Evolutionary conservation across 2,329 filamentous ascomycete genomes (phyloP), one percentile per base, ranked within the genome.

Genomic region (Ascochyta koolunga): DNA sequence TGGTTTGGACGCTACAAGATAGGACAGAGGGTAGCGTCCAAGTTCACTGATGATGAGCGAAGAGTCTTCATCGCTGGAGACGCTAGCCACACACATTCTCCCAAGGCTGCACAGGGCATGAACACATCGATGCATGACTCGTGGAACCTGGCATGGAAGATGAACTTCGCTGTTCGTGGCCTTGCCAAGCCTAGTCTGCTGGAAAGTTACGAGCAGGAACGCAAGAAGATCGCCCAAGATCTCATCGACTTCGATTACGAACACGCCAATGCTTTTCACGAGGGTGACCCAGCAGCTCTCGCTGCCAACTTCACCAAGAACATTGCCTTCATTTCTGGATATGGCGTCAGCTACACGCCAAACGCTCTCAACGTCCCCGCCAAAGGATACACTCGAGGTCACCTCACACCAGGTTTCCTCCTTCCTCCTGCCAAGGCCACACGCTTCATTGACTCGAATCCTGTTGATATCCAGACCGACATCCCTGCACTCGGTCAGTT

Each of bases 401-500:
- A 54, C 52, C 65, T 82, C 0, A 73, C 65, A 22, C 73, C 76
- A 7, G 77, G 77, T 4, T 76, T 67, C 49, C 67, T 85, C 19
- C 78, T 89, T 22, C 82, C 86, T 3, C 89, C 89, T 2, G 86
- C 86, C 35, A 89, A 85, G 72, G 88, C 88, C 16, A 89, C 87
- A 0, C 83, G 89, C 24, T 91, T 88, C 68, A 83, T 91, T 45
- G 89, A 93, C 72, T 86, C 89, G 3, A 93, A 92, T 64, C 89
- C 89, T 0, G 85, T 93, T 36, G 87, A 92, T 62, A 78, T 92
- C 24, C 88, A 93, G 69, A 83, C 91, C 5, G 89, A 92, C 66
- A 89, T 92, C 38, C 89, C 89, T 1, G 83, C 91, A 73, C 78
- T 92, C 5, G 87, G 89, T 22, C 89, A 93, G 67, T 93, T 92